Conservation (phyloP, 2,329 filamentous ascomycete genomes). For the Acrocalymma vagum region DNA sequence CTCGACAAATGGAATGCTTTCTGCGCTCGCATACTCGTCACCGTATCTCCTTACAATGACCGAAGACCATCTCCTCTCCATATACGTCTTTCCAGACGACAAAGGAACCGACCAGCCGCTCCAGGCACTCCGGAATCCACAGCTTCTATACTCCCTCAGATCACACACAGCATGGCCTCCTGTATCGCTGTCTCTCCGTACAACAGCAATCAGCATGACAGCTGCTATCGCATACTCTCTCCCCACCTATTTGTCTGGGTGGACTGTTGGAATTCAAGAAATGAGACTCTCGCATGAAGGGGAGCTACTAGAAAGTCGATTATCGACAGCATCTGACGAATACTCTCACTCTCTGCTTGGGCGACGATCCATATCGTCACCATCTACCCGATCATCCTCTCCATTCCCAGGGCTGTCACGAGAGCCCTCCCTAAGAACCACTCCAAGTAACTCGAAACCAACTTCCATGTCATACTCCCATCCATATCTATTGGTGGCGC, state of each 20-base stretch:
- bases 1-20: conserved; percentile 71
- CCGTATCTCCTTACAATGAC: conserved; percentile 85
- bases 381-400: conserved; percentile 35
- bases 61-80: conserved; percentile 73
- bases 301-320: conserved; percentile 57
- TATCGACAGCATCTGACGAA: conserved; percentile 60
- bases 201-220: conserved; percentile 69
- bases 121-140: conserved; percentile 59
- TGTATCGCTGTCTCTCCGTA: conserved; percentile 83
- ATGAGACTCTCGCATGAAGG: conserved; percentile 69
- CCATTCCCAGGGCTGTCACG: conserved; percentile 34
- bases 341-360: conserved; percentile 53
- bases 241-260: conserved; percentile 77
- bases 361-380: conserved; percentile 32
- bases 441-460: conserved; percentile 47
- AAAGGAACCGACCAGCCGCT: conserved; percentile 17
- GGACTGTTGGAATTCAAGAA: conserved; percentile 93
- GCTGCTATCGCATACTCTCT: conserved; percentile 89
- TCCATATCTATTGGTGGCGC: conserved; percentile 83
- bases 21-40: conserved; percentile 74
- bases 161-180: conserved; percentile 83
- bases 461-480: conserved; percentile 68
- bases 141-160: conserved; percentile 77
- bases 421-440: conserved; percentile 25
- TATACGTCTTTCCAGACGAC: conserved; percentile 70